Evolutionary conservation across 2,329 filamentous ascomycete species (phyloP), one percentile per base, ranked within the genome.

Genomic region (Stylonectria norvegica): DNA sequence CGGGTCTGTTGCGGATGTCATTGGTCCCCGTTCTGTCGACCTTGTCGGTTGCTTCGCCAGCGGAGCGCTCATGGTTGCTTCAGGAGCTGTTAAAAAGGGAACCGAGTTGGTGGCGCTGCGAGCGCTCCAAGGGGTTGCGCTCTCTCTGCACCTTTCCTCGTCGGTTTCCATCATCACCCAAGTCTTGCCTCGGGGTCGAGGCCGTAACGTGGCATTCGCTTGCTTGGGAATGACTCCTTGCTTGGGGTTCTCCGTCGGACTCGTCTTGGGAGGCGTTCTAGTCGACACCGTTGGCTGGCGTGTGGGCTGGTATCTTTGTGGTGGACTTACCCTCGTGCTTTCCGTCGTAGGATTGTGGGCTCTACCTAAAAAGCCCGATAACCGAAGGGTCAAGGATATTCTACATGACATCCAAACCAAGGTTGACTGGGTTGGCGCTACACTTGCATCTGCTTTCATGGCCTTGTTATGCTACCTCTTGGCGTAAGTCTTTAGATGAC

Each of bases 381-480:
- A 20, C 45, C 57, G 49, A 5, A 50, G 50, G 8, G 42, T 54
- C 35, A 46, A 29, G 34, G 53, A 48, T 31, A 51, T 58, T n/a
- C 50, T 51, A 19, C 16, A 27, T 2, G 42, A 52, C 9, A 20
- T 60, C 8, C 49, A 35, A 23, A 61, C 51, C 1, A 70, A 76
- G 11, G 68, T 80, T 31, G 77, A 79, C 45, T 79, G 75, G 75
- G 47, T 75, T 16, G 76, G 76, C 0, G 71, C 72, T 0, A 16
- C 66, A 1, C 63, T 79, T 3, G 69, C 68, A 2, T 71, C 68
- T 23, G 56, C 63, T 0, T 69, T 64, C 14, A 60, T 79, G 44
- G 71, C 68, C 1, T 55, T 75, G 37, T 55, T 78, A 2, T 75
- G 68, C 2, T 79, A 79, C 48, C 63, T 73, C n/a, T 61, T 78